phyloP scores from a whole-genome alignment of 257 asterid genomes.

The Solanum bukasovii region DNA sequence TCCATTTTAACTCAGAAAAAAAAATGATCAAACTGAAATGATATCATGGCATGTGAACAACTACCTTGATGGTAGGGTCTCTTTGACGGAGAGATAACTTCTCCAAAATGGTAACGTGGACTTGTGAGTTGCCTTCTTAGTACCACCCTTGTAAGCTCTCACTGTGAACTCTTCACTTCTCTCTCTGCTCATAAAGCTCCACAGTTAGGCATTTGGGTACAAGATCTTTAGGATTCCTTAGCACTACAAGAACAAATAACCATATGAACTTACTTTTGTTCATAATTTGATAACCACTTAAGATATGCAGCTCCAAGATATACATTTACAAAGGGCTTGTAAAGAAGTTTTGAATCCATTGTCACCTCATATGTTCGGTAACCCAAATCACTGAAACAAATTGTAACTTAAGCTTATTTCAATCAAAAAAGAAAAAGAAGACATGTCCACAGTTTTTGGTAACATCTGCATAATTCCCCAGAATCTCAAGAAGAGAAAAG shows the following conservation, averaged over 20 bases:
- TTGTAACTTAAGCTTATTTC: slow-evolving; percentile 6
- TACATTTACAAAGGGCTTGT: slow-evolving; percentile 67
- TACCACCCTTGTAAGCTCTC: slow-evolving; percentile 88
- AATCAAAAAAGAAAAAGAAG: background rate
- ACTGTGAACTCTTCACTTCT: slow-evolving; percentile 90
- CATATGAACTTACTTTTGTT: slow-evolving; percentile 40
- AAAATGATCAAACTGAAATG: background rate
- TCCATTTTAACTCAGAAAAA: background rate
- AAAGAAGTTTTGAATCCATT: slow-evolving; percentile 36
- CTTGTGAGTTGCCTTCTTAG: slow-evolving; percentile 71
- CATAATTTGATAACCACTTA: slow-evolving; percentile 69
- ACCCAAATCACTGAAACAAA: slow-evolving; percentile 65
- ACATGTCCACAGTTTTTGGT: background rate
- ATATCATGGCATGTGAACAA: slow-evolving; percentile 1
- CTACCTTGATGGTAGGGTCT: slow-evolving; percentile 85
- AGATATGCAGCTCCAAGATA: slow-evolving; percentile 92
- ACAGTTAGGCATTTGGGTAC: background rate
- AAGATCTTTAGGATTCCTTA: background rate
- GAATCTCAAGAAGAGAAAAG: background rate
- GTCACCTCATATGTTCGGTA: slow-evolving; percentile 40
- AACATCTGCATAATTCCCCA: background rate
- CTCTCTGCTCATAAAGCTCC: slow-evolving; percentile 41
- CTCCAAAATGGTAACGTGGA: slow-evolving; percentile 77
- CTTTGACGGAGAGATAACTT: slow-evolving; percentile 72
- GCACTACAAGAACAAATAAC: background rate